Conservation (phyloP, 768 basidiomycete species). For the Russula brevipes region DNA sequence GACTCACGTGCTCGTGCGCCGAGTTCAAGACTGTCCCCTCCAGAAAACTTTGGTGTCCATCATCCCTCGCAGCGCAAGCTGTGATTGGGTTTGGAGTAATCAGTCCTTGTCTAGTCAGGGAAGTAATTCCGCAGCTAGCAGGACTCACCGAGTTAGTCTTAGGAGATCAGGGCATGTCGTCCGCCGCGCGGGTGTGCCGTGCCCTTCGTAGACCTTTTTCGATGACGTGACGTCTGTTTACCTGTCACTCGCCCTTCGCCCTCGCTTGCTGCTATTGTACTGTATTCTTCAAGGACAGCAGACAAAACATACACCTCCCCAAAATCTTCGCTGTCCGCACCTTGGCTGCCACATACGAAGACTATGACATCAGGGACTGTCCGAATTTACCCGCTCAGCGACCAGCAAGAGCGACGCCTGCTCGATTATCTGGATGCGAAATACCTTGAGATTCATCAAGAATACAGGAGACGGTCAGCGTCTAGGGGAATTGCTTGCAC, state of each 20-base stretch:
- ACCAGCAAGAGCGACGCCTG: constrained; percentile 56
- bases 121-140: constrained; percentile 90
- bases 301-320: too few species aligned
- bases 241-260: too few species aligned
- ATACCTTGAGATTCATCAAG: constrained; percentile 60
- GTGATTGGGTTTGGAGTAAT: constrained; percentile 77
- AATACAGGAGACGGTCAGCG: constrained; percentile 70
- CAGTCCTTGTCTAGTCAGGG: constrained; percentile 78
- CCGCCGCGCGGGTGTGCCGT: constrained; percentile 77
- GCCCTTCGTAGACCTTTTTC: constrained; percentile 74
- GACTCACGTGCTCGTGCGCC: constrained; percentile 65
- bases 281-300: too few species aligned
- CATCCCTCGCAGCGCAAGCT: constrained; percentile 58
- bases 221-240: background rate
- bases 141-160: constrained; percentile 89
- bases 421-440: constrained; percentile 60
- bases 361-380: background rate
- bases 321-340: too few species aligned
- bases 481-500: background rate
- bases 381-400: constrained; percentile 18
- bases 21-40: constrained; percentile 90
- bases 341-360: background rate
- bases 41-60: constrained; percentile 89
- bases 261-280: too few species aligned
- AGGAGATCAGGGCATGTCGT: constrained; percentile 81